phyloP scores from a whole-genome alignment of 2,329 filamentous ascomycete genomes.

The Lasiodiplodia sp. region DNA sequence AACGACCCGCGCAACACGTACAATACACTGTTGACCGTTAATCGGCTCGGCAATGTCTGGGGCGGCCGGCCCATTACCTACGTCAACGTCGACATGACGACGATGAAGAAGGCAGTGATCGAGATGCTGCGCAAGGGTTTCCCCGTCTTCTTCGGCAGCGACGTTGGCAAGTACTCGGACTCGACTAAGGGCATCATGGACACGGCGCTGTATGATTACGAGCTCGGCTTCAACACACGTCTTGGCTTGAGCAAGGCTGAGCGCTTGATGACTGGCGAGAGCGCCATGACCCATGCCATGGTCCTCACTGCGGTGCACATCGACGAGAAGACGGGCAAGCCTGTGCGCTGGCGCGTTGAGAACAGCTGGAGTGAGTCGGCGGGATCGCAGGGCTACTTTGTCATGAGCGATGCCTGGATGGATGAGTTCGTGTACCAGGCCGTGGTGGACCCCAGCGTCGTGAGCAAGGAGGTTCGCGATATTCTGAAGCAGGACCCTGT shows the following conservation, averaged over 20 bases:
- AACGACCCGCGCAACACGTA: constrained; percentile 84
- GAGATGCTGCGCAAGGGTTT: constrained; percentile 79
- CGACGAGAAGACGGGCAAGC: constrained; percentile 61
- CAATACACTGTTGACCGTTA: constrained; percentile 75
- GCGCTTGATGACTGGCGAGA: constrained; percentile 75
- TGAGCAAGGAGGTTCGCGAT: constrained; percentile 69
- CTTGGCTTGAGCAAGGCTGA: constrained; percentile 79
- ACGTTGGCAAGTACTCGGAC: constrained; percentile 85
- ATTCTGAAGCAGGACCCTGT: constrained; percentile 74
- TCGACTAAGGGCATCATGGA: constrained; percentile 78
- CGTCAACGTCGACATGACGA: constrained; percentile 78
- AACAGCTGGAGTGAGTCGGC: constrained; percentile 79
- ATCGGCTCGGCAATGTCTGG: constrained; percentile 81
- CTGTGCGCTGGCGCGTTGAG: constrained; percentile 83
- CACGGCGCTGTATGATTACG: constrained; percentile 76
- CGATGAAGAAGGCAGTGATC: constrained; percentile 76
- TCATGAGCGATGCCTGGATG: constrained; percentile 79
- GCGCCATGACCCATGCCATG: constrained; percentile 91
- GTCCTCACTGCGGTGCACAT: constrained; percentile 86
- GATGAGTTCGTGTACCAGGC: constrained; percentile 81
- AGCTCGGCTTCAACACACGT: constrained; percentile 80
- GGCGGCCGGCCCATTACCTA: constrained; percentile 79
- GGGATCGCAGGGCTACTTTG: constrained; percentile 84
- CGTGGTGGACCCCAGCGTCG: constrained; percentile 74
- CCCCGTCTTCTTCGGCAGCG: constrained; percentile 87